Evolutionary conservation across 2,329 filamentous ascomycete genomes (phyloP).

Genomic region (Pseudocercospora cruenta): DNA sequence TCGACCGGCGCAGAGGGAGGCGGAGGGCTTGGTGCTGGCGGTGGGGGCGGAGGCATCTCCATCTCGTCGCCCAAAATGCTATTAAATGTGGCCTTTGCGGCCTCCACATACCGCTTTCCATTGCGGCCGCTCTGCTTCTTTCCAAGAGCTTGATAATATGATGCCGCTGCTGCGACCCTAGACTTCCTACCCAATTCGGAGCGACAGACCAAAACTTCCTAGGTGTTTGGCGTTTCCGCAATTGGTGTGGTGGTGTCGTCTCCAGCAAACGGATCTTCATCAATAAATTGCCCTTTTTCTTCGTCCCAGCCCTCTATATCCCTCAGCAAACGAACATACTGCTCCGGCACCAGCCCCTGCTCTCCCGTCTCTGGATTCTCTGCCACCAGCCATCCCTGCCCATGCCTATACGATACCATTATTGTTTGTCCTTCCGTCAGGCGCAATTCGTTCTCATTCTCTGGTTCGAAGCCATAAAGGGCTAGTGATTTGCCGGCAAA

Average conservation of each 20-base stretch:
- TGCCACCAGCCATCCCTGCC: slow-evolving; percentile 95
- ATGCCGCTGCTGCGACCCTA: neutral
- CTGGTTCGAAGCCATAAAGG: slow-evolving; percentile 89
- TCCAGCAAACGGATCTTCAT: slow-evolving; percentile 35
- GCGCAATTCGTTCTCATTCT: slow-evolving; percentile 95
- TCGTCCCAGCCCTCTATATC: slow-evolving; percentile 91
- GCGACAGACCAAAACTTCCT: neutral
- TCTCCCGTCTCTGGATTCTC: slow-evolving; percentile 93
- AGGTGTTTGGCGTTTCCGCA: slow-evolving; percentile 1
- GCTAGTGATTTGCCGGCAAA: slow-evolving; percentile 97
- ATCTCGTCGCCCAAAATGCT: neutral
- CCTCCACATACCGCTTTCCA: neutral
- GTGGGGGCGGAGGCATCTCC: neutral
- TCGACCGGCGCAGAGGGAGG: neutral
- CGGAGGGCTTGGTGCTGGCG: neutral
- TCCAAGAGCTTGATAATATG: neutral
- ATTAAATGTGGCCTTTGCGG: neutral
- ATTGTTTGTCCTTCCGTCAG: slow-evolving; percentile 94
- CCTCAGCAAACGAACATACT: slow-evolving; percentile 88
- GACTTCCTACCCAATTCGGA: neutral
- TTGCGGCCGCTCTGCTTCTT: neutral
- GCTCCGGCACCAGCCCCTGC: slow-evolving; percentile 92
- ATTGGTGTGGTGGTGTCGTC: slow-evolving; percentile 2
- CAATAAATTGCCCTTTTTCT: slow-evolving; percentile 73
- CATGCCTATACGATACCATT: slow-evolving; percentile 92